Conservation (phyloP, 2,329 filamentous ascomycete species). For the Raffaelea ambrosiae region DNA sequence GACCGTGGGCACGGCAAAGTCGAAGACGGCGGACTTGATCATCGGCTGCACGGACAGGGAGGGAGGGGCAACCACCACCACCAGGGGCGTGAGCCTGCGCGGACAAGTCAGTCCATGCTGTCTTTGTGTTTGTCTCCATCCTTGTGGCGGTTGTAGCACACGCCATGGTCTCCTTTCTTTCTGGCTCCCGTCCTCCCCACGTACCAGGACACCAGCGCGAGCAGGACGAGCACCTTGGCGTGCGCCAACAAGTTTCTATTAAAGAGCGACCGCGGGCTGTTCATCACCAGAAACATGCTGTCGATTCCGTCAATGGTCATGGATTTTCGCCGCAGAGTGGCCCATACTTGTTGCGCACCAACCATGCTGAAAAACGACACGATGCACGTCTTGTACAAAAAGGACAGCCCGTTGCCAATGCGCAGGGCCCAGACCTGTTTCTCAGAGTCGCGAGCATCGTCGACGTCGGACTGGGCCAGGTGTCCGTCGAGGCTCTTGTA, state of each 20-base stretch:
- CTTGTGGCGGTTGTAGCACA: too few species aligned
- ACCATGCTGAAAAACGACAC: background rate
- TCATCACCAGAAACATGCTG: conserved; percentile 4
- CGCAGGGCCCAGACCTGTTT: conserved; percentile 7
- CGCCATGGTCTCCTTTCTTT: too few species aligned
- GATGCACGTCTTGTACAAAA: conserved; percentile 4
- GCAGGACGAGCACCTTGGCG: conserved; percentile 4
- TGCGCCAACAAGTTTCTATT: background rate
- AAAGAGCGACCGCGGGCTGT: conserved; percentile 4
- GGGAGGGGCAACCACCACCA: conserved; percentile 5
- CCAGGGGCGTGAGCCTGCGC: conserved; percentile 2
- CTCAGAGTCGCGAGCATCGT: background rate
- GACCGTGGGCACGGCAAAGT: background rate
- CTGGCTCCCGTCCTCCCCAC: background rate
- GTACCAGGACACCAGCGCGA: conserved; percentile 3
- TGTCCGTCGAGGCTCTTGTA: conserved; percentile 2
- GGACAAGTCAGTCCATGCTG: background rate
- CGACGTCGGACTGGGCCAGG: background rate
- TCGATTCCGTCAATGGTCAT: conserved; percentile 6
- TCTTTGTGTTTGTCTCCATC: too few species aligned
- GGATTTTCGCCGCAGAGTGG: conserved; percentile 5
- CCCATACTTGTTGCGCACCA: conserved; percentile 7
- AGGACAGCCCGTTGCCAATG: conserved; percentile 5
- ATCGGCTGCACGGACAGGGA: conserved; percentile 2
- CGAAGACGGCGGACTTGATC: background rate